A percentile compares a stretch with the other conserved stretches of the same genome.
phyloP scores from a whole-genome alignment of 2,329 filamentous ascomycete genomes.

The Blastomyces silverae region DNA sequence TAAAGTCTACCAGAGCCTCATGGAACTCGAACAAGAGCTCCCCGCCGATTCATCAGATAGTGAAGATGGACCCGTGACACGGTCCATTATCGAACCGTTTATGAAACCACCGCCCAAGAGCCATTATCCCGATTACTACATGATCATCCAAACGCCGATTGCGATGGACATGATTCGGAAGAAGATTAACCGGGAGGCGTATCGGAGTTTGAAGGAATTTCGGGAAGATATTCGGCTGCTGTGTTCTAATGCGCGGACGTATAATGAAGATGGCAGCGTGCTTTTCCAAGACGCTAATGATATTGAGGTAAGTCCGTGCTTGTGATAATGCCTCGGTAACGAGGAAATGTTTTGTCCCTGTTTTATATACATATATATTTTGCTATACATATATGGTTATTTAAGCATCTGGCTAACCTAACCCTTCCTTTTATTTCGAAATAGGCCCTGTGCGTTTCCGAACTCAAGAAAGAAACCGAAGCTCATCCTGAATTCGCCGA shows the following conservation, averaged over 20 bases:
- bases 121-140: conserved; percentile 90
- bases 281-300: conserved; percentile 86
- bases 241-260: conserved; percentile 85
- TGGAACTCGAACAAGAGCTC: conserved; percentile 73
- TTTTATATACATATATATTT: conserved; percentile 11
- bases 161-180: conserved; percentile 93
- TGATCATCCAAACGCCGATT: conserved; percentile 86
- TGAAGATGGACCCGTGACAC: conserved; percentile 53
- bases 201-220: conserved; percentile 72
- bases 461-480: conserved; percentile 50
- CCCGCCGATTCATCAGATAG: conserved; percentile 46
- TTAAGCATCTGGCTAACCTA: not conserved
- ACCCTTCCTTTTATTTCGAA: not conserved
- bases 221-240: conserved; percentile 74
- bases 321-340: not conserved
- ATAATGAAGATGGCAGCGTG: conserved; percentile 92
- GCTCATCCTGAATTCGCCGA: conserved; percentile 52
- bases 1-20: conserved; percentile 68
- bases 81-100: conserved; percentile 88
- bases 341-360: not conserved
- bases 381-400: not conserved
- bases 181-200: conserved; percentile 95
- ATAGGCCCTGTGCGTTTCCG: conserved; percentile 46
- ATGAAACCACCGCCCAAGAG: conserved; percentile 83
- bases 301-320: conserved; percentile 69